These are phyloP conservation scores for Peziza echinospora DNA, from an alignment of 495 filamentous ascomycete genomes.

Conservation along the genomic window DNA sequence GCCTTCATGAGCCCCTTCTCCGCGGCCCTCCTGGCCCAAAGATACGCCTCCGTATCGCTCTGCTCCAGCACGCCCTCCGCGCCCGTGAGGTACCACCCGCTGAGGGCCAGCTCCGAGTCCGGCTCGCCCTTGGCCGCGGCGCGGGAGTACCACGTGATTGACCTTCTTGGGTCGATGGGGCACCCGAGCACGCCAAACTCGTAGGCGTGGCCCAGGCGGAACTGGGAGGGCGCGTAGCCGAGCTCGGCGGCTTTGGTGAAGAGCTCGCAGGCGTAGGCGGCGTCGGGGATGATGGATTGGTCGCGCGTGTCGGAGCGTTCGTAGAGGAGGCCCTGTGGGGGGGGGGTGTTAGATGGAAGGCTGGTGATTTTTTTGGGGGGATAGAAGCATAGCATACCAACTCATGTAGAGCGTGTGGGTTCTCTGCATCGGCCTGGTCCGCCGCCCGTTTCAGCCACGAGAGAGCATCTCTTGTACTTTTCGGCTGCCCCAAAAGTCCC, in stretches of 20 bases:
- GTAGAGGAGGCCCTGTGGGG: constrained; percentile 44
- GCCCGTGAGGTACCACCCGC: constrained; percentile 92
- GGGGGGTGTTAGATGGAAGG: background rate
- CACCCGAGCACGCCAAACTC: constrained; percentile 76
- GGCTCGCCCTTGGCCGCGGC: constrained; percentile 89
- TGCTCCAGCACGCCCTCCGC: constrained; percentile 70
- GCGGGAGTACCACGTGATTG: constrained; percentile 80
- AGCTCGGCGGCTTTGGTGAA: constrained; percentile 77
- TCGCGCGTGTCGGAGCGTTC: constrained; percentile 45
- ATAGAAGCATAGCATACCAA: constrained; percentile 23
- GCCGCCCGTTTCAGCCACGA: constrained; percentile 84
- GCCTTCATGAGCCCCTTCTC: constrained; percentile 68
- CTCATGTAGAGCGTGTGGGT: constrained; percentile 90
- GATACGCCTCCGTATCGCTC: constrained; percentile 86
- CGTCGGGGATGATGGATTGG: constrained; percentile 48
- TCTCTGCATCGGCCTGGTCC: constrained; percentile 66
- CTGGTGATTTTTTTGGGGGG: background rate
- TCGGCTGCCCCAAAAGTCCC: constrained; percentile 75
- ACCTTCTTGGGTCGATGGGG: constrained; percentile 56
- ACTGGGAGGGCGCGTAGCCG: constrained; percentile 90
- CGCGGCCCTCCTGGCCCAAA: constrained; percentile 90
- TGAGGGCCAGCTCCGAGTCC: constrained; percentile 75
- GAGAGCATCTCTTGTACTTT: constrained; percentile 63
- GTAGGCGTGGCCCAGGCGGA: constrained; percentile 63
- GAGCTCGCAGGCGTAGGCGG: constrained; percentile 50